phyloP scores from a whole-genome alignment of 2,329 filamentous ascomycete species.

The Fusarium gaditjirri region DNA sequence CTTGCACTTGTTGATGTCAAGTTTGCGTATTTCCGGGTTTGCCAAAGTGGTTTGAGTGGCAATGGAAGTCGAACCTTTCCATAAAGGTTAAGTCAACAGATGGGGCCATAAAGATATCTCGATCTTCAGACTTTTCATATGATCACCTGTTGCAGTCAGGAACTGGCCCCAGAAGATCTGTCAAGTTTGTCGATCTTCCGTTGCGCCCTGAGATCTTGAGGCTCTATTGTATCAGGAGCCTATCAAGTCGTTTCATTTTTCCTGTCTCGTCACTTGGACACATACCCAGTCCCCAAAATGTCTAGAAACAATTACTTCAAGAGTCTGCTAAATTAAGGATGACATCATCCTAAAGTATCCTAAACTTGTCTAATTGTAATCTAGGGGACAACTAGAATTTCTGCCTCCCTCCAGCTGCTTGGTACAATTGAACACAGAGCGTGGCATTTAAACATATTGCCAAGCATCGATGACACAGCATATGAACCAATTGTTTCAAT shows the following conservation, averaged over 20 bases:
- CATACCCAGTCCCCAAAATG: too few species aligned
- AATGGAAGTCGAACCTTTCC: slow-evolving; percentile 1
- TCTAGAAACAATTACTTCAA: background rate
- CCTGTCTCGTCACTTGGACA: background rate
- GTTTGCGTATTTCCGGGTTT: background rate
- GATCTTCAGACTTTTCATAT: background rate
- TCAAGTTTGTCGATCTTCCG: background rate
- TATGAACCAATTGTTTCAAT: slow-evolving; percentile 3
- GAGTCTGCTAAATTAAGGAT: background rate
- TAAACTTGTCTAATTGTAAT: background rate
- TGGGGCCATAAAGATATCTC: slow-evolving; percentile 12
- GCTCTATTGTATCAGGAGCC: background rate
- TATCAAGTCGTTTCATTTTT: background rate
- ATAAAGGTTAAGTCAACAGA: slow-evolving; percentile 14
- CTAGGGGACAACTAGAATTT: background rate
- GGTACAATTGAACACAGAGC: background rate
- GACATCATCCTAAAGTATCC: background rate
- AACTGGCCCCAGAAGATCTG: slow-evolving; percentile 18
- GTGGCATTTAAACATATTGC: background rate
- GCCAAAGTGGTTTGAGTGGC: slow-evolving; percentile 18
- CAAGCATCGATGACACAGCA: background rate
- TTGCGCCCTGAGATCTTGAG: background rate
- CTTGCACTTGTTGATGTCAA: slow-evolving; percentile 5
- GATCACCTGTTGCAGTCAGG: slow-evolving; percentile 19
- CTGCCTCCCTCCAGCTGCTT: background rate